Base-by-base conservation (phyloP, 2,329 filamentous ascomycete genomes). In the Coleophoma crateriformis region DNA sequence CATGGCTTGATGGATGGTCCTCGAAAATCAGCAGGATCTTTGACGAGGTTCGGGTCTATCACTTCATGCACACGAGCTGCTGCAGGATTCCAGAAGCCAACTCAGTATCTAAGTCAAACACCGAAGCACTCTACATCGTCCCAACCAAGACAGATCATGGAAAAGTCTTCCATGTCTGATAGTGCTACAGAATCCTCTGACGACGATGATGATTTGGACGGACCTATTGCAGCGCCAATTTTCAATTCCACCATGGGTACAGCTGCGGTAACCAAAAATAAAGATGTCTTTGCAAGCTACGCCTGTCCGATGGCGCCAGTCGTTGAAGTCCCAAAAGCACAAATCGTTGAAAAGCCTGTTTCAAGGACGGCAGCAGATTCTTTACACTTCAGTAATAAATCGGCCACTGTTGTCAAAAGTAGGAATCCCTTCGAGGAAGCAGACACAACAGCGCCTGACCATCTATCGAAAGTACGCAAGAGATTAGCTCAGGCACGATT, bases 1-100 rank as follows among this genome's bases (percentile, higher is more conserved):
- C 68, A 71, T 50, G 67, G 66, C 0, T 57, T 76, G 14, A 73
- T 76, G 72, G 67, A 70, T 22, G 71, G 67, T 50, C 66, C 63
- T 19, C 61, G 63, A 27, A 66, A 61, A 52, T 61, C 54, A 33
- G 57, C 58, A 7, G 53, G 58, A 8, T 64, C 63, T 2, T 49
- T 71, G 11, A 41, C 61, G 32, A 60, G 53, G n/a, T 38, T 63
- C 22, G 48, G 54, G 7, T 51, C 47, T 8, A 53, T 56, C 10
- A 38, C 22, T 15, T 39, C 53, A 20, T 52, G 53, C 14, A 65
- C 64, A 32, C 53, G 62, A 50, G 62, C 64, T 19, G 61, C 64
- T 19, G 65, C 65, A 19, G 65, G 64, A 5, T 65, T 61, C 41
- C 54, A 58, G 22, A 58, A 53, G 20, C 48, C 58, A 32, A 45